A percentile compares a stretch with the other conserved stretches of the same genome.
Conservation (phyloP, 202 grass and related monocot species). For the Dendrocalamus latiflorus region DNA sequence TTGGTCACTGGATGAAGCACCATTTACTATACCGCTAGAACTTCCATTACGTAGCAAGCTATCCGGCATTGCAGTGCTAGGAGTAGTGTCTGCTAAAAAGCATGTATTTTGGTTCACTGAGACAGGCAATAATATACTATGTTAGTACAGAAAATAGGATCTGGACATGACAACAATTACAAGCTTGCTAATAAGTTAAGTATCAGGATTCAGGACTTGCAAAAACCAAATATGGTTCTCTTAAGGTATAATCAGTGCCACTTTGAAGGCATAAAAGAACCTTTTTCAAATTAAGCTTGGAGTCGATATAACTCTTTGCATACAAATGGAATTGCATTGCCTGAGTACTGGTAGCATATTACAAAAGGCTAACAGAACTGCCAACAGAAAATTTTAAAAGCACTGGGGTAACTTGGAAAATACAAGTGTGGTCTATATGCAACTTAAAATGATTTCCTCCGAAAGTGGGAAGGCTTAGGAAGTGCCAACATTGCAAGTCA, state of each 20-base stretch:
- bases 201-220: not conserved
- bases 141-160: conserved; percentile 19
- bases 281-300: not conserved
- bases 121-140: conserved; percentile 11
- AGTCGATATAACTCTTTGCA: conserved; percentile 1
- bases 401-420: not conserved
- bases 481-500: not conserved
- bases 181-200: not conserved
- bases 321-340: not conserved
- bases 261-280: not conserved
- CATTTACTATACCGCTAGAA: conserved; percentile 59
- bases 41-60: conserved; percentile 55
- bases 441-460: not conserved
- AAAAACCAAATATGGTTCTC: not conserved
- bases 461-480: not conserved
- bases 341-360: not conserved
- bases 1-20: conserved; percentile 43
- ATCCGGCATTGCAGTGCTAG: conserved; percentile 49
- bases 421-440: not conserved
- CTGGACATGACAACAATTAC: not conserved
- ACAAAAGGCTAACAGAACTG: not conserved
- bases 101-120: conserved; percentile 66
- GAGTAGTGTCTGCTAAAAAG: conserved; percentile 46
- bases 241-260: not conserved
- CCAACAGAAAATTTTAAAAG: not conserved